Percentiles rank a stretch among this genome's conserved stretches.
Conservation (phyloP, 139 green algal species). For the Coelastrella sp. region DNA sequence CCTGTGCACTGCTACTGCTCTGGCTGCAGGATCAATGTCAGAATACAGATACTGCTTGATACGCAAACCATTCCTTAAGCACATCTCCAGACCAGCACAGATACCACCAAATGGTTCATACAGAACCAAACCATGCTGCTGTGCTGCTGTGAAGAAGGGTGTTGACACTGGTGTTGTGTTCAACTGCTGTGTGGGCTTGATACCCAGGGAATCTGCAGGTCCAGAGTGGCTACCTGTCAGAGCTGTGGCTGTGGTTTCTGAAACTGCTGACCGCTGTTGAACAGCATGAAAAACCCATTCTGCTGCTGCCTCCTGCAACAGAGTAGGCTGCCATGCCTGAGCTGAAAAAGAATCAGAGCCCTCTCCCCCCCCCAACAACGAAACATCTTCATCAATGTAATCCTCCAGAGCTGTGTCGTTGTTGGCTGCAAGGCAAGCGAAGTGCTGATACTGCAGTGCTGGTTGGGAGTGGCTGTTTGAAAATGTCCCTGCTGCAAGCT, state of each 20-base stretch:
- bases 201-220: not conserved
- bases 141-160: constrained; percentile 13
- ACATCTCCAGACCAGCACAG: constrained; percentile 5
- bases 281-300: not conserved
- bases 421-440: not conserved
- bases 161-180: not conserved
- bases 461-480: no score
- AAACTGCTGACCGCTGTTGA: not conserved
- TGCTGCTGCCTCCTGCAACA: not conserved
- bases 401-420: not conserved
- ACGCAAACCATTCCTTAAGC: constrained; percentile 16
- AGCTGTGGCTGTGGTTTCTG: not conserved
- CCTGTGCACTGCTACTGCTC: not conserved
- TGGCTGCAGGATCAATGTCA: not conserved
- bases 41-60: constrained; percentile 18
- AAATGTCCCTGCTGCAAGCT: no score
- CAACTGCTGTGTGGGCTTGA: not conserved
- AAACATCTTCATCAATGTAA: not conserved
- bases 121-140: constrained; percentile 6
- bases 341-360: not conserved
- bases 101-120: constrained; percentile 41
- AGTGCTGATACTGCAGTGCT: not conserved
- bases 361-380: not conserved
- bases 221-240: not conserved
- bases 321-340: not conserved